Evolutionary conservation across 2,329 filamentous ascomycete species (phyloP).

Genomic region (Graphilbum sp.): DNA sequence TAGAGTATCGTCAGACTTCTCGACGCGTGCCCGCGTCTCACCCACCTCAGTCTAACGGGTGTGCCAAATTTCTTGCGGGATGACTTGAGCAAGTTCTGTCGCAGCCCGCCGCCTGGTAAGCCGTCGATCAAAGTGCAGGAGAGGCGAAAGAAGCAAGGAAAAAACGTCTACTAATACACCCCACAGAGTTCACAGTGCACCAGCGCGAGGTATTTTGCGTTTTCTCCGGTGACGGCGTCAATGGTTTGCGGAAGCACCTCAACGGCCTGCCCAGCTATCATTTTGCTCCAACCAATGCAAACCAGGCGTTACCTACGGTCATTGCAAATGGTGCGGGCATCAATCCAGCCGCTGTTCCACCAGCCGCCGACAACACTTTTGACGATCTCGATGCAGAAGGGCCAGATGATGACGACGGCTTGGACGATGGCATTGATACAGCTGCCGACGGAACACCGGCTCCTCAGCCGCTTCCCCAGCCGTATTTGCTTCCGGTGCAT

Average conservation of each 20-base stretch:
- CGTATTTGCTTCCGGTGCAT: too few species aligned
- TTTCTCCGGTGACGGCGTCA: slow-evolving; percentile 78
- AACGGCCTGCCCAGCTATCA: too few species aligned
- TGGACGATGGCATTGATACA: too few species aligned
- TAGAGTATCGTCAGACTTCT: slow-evolving; percentile 74
- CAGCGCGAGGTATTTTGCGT: slow-evolving; percentile 95
- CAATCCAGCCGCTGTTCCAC: slow-evolving; percentile 12
- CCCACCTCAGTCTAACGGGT: slow-evolving; percentile 85
- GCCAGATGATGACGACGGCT: too few species aligned
- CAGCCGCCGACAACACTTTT: too few species aligned
- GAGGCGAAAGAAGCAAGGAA: too few species aligned
- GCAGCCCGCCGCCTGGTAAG: slow-evolving; percentile 61
- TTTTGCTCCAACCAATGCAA: too few species aligned
- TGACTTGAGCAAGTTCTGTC: slow-evolving; percentile 72
- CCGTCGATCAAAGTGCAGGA: background rate
- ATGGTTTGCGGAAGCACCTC: slow-evolving; percentile 59
- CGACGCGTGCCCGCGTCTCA: slow-evolving; percentile 81
- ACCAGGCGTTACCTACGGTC: too few species aligned
- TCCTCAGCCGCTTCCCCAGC: too few species aligned
- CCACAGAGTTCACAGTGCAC: slow-evolving; percentile 76
- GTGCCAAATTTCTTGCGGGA: slow-evolving; percentile 79
- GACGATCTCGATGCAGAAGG: too few species aligned
- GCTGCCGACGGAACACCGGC: too few species aligned
- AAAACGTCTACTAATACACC: background rate
- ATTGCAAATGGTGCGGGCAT: slow-evolving; percentile 7